Base-by-base conservation (phyloP, 257 asterid genomes). In the Handroanthus guayacan region DNA sequence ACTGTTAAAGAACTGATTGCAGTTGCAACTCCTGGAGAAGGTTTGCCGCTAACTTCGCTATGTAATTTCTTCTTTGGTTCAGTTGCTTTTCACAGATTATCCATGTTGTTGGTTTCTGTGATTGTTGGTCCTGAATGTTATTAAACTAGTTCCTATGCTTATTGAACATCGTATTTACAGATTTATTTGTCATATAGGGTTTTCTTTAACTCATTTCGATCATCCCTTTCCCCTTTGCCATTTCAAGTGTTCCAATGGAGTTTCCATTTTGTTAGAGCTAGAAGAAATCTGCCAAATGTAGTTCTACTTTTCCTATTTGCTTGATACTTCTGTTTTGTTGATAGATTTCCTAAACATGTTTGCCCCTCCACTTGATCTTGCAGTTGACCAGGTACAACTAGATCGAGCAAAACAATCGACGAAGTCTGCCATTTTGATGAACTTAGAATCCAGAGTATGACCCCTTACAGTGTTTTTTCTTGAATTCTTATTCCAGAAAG, bases 361-460 rank as follows among this genome's bases (percentile, higher is more conserved):
- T 51, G 45, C 18, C 10, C 31, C 55, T 72, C 31, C 67, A 31
- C 41, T 45, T 71, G 43, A 37, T 48, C 37, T 75, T 84, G 79
- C 89, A 93, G 98, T 91, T 77, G 88, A 87, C 76, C 83, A 77
- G 58, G 77, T 76, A 17, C 93, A 95, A 85, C 87, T 95, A 63
- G 79, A 83, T 63, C 97, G 98, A 74, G 99, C 99, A 48, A 95
- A 95, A 78, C 92, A 86, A 82, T 62, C 98, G 10, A 92, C 98
- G 2, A 91, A 80, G 80, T 87, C 97, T 62, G 94, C 97, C 87
- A 95, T 92, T 84, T 87, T 95, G 79, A 95, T 95, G 99, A 92
- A 92, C 85, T 90, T 95, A 20, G 98, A 95, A 88, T 95, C 98
- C 69, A 90, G 97, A 83, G 99, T 89, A 95, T 67, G 90, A 69